Percentiles rank a stretch among this genome's conserved stretches.
Evolutionary conservation across 2,329 filamentous ascomycete genomes (phyloP).

Genomic region (Microdochium paspali): DNA sequence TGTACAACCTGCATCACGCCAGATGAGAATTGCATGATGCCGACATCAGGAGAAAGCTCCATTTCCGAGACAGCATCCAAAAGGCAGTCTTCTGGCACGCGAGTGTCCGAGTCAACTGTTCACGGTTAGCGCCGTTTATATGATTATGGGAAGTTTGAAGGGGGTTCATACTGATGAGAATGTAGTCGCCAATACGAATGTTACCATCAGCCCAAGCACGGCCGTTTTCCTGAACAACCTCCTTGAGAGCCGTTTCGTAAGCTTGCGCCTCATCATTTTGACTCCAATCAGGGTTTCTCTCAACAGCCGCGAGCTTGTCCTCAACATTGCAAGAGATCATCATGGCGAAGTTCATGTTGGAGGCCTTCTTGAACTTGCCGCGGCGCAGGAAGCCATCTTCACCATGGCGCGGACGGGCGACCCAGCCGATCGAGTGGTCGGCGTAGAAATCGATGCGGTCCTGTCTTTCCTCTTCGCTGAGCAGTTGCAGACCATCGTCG

Average conservation of each 20-base stretch:
- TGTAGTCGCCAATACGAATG: conserved; percentile 52
- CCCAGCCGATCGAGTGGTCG: conserved; percentile 61
- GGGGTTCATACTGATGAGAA: conserved; percentile 46
- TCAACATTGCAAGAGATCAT: conserved; percentile 54
- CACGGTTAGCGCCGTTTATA: conserved; percentile 2
- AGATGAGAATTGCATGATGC: conserved; percentile 62
- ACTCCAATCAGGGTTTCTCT: conserved; percentile 31
- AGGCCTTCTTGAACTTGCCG: conserved; percentile 65
- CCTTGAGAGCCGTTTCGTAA: conserved; percentile 38
- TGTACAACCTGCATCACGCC: conserved; percentile 69
- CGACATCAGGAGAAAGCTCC: conserved; percentile 59
- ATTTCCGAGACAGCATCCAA: conserved; percentile 64
- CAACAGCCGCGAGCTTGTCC: conserved; percentile 37
- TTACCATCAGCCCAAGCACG: conserved; percentile 51
- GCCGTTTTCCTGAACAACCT: conserved; percentile 42
- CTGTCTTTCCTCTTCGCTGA: conserved; percentile 51
- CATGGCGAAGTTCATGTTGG: conserved; percentile 67
- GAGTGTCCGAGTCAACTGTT: conserved; percentile 57
- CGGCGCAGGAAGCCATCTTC: conserved; percentile 46
- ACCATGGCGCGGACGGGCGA: conserved; percentile 54
- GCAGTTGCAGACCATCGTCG: conserved; percentile 63
- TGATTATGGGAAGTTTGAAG: neutral
- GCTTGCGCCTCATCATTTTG: conserved; percentile 35
- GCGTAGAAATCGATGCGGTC: conserved; percentile 60
- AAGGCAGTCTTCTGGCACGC: conserved; percentile 58